These are phyloP conservation scores for Angophora floribunda DNA, from an alignment of 345 rosid species.

Conservation along the genomic window DNA sequence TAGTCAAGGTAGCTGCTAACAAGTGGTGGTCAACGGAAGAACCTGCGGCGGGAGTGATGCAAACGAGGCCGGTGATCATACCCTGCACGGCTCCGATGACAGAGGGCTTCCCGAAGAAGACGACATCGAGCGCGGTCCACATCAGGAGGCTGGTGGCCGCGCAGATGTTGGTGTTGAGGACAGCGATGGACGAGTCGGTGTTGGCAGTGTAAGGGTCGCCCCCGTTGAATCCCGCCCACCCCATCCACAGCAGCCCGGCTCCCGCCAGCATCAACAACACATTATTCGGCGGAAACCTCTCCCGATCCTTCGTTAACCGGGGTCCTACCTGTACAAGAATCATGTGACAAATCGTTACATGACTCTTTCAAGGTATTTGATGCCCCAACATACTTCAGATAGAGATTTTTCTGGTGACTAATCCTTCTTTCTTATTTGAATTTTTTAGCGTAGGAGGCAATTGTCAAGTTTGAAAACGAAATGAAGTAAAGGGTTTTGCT, in stretches of 20 bases:
- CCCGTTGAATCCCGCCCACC: conserved; percentile 19
- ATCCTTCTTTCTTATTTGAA: not conserved
- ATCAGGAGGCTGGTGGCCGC: conserved; percentile 13
- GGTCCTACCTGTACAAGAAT: conserved; percentile 3
- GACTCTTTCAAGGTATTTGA: not conserved
- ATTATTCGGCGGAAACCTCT: conserved; percentile 10
- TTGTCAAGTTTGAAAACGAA: not conserved
- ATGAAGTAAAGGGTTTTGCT: not conserved
- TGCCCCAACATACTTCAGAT: not conserved
- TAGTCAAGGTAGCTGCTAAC: not conserved
- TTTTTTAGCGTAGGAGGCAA: not conserved
- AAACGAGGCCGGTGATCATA: conserved; percentile 14
- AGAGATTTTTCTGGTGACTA: not conserved
- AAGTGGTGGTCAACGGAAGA: not conserved
- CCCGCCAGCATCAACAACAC: conserved; percentile 5
- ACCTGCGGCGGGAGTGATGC: conserved; percentile 14
- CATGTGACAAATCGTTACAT: not conserved
- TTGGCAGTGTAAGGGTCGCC: conserved; percentile 10
- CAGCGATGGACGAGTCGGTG: conserved; percentile 8
- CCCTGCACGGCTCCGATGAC: conserved; percentile 16
- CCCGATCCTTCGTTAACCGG: not conserved
- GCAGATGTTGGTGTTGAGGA: conserved; percentile 9
- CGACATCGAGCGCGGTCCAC: conserved; percentile 11
- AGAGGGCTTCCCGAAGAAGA: conserved; percentile 12
- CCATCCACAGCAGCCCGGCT: conserved; percentile 13